Conservation (phyloP, 106 monocot genomes). For the Phalaenopsis aphrodite region DNA sequence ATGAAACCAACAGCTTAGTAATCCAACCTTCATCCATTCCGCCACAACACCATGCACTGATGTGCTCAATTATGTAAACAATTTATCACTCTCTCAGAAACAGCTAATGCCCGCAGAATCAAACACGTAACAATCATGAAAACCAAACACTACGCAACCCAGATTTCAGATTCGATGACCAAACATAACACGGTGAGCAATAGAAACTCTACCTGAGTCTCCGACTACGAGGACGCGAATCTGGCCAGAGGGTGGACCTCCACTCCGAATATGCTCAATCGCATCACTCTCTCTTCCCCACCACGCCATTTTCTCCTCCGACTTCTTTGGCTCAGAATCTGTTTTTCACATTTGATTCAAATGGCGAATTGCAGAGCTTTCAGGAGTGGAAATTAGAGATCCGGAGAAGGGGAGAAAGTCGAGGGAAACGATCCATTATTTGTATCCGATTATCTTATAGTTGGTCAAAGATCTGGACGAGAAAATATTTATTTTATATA, state of each 20-base stretch:
- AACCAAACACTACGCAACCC: neutral
- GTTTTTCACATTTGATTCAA: neutral
- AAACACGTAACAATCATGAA: neutral
- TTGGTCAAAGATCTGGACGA: neutral
- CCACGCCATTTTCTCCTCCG: neutral
- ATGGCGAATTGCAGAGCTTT: neutral
- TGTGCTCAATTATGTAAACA: neutral
- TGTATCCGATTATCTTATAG: neutral
- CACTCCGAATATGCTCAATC: slow-evolving; percentile 1
- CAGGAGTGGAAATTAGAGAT: neutral
- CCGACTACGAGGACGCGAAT: slow-evolving; percentile 1
- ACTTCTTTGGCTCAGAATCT: neutral
- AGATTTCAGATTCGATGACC: too few species aligned
- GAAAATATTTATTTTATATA: too few species aligned
- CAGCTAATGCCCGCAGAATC: neutral
- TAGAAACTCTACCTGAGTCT: neutral
- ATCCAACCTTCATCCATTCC: too few species aligned
- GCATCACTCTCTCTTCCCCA: slow-evolving; percentile 1
- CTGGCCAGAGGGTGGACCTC: neutral
- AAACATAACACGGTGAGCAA: neutral
- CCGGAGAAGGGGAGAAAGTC: neutral
- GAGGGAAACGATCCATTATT: neutral
- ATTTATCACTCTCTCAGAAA: neutral
- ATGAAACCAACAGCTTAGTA: too few species aligned
- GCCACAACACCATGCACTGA: too few species aligned